A percentile compares a stretch with the other conserved stretches of the same genome.
Conservation (phyloP, 192 early-diverging fungal species). For the Phycomyces nitens region DNA sequence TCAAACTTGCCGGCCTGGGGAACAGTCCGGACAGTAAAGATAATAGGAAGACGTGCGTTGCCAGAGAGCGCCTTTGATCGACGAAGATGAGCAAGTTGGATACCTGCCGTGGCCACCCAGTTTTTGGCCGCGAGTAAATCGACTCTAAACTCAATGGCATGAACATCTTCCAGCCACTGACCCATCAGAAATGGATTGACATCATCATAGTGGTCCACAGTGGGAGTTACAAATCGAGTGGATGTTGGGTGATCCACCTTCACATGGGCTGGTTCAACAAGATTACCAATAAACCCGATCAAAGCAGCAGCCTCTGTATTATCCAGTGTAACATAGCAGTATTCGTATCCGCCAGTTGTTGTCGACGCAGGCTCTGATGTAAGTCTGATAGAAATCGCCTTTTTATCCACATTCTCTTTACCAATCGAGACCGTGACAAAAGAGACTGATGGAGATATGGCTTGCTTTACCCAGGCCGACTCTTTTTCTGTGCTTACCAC, state of each 20-base stretch:
- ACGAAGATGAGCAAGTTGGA: conserved; percentile 74
- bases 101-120: conserved; percentile 46
- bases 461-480: too few relatives aligned
- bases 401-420: too few relatives aligned
- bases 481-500: too few relatives aligned
- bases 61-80: conserved; percentile 30
- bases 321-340: not conserved
- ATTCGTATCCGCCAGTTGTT: not conserved
- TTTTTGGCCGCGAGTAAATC: conserved; percentile 65
- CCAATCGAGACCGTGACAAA: too few relatives aligned
- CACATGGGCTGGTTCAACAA: not conserved
- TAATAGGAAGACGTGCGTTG: conserved; percentile 70
- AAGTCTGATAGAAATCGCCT: not conserved
- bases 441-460: too few relatives aligned
- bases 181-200: conserved; percentile 1
- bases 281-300: not conserved
- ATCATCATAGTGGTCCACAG: conserved; percentile 5
- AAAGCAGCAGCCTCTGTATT: not conserved
- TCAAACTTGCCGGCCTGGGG: conserved; percentile 86
- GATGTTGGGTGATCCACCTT: not conserved
- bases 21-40: conserved; percentile 87
- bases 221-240: conserved; percentile 14
- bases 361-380: not conserved
- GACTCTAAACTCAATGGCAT: conserved; percentile 75
- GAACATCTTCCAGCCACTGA: conserved; percentile 19